phyloP scores from a whole-genome alignment of 345 rosid genomes.

The Aquilaria sinensis region DNA sequence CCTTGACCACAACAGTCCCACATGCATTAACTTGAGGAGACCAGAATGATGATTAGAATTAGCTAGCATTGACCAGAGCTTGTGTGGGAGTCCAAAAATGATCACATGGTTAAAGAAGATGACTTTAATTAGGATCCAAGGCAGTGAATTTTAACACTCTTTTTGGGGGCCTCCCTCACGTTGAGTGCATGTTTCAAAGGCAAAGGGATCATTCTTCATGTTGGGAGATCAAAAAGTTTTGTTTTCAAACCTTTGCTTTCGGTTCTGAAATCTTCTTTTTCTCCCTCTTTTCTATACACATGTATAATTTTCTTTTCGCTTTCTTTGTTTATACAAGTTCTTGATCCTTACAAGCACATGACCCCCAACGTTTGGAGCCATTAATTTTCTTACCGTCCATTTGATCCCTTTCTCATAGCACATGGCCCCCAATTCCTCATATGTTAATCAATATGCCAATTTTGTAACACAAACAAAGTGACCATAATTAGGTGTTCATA shows the following conservation, averaged over 20 bases:
- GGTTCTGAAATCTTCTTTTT: too few relatives aligned
- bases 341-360: constrained; percentile 34
- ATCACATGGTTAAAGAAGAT: constrained; percentile 26
- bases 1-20: too few relatives aligned
- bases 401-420: constrained; percentile 11
- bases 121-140: constrained; percentile 44
- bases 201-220: constrained; percentile 33
- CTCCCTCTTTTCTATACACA: too few relatives aligned
- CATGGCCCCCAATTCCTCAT: too few relatives aligned
- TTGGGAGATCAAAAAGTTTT: constrained; percentile 19
- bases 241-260: constrained; percentile 6
- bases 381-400: constrained; percentile 1
- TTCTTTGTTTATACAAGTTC: constrained; percentile 1
- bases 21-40: too few relatives aligned
- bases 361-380: constrained; percentile 19
- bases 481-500: too few relatives aligned
- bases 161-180: constrained; percentile 21
- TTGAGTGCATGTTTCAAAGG: constrained; percentile 27
- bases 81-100: constrained; percentile 2
- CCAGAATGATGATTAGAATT: too few relatives aligned
- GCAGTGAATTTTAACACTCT: constrained; percentile 14
- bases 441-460: too few relatives aligned
- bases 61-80: too few relatives aligned
- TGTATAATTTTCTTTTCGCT: constrained; percentile 10
- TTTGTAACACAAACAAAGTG: too few relatives aligned